Percentiles rank a stretch among this genome's conserved stretches.
Evolutionary conservation across 2,329 filamentous ascomycete species (phyloP).

Genomic region (Colletotrichum noveboracense): DNA sequence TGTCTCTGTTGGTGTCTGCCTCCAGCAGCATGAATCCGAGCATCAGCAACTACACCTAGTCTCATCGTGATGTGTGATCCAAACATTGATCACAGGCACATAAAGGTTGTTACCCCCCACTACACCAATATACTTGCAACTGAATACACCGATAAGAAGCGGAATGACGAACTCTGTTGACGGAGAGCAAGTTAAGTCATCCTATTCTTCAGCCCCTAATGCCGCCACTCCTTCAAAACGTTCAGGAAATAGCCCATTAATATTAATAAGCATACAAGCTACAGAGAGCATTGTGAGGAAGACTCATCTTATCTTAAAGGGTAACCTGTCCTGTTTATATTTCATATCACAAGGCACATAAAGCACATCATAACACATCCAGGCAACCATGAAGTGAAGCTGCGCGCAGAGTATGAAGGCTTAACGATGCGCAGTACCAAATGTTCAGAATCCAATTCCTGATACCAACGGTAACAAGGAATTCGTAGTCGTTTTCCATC

Average conservation of each 20-base stretch:
- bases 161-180: not conserved
- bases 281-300: not conserved
- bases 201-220: not conserved
- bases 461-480: not conserved
- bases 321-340: not conserved
- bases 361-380: not conserved
- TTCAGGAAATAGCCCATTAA: not conserved
- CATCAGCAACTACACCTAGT: not conserved
- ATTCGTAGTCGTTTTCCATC: no score
- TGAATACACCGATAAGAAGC: not conserved
- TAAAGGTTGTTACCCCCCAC: not conserved
- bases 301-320: not conserved
- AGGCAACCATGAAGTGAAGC: not conserved
- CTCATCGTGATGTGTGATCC: not conserved
- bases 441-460: not conserved
- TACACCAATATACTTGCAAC: not conserved
- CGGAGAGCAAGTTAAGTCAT: not conserved
- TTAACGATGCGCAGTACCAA: not conserved
- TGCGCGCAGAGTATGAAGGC: not conserved
- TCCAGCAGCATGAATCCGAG: not conserved
- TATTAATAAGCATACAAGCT: accelerated
- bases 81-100: not conserved
- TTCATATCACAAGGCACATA: not conserved
- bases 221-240: not conserved
- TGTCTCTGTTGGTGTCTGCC: not conserved